phyloP scores from a whole-genome alignment of 176 grass and related monocot genomes.

The Guadua angustifolia region DNA sequence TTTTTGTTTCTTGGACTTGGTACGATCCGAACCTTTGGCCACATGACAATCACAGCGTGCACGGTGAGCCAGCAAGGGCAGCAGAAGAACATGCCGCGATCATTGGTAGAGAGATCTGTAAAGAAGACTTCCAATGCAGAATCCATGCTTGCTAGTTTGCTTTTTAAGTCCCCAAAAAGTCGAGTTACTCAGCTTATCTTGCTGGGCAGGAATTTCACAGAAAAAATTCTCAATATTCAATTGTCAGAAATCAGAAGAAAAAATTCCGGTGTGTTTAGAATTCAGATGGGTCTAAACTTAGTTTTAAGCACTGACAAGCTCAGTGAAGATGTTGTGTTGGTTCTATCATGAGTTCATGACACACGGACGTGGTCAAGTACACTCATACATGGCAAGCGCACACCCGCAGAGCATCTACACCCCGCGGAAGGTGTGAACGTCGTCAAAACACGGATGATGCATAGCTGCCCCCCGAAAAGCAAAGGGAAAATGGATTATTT shows the following conservation, averaged over 20 bases:
- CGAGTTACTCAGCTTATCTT: not conserved
- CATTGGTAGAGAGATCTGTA: constrained; percentile 27
- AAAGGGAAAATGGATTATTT: not conserved
- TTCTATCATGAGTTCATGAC: not conserved
- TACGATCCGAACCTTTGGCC: constrained; percentile 21
- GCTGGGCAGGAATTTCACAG: not conserved
- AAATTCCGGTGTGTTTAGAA: too few relatives aligned
- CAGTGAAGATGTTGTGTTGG: not conserved
- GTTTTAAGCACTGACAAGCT: not conserved
- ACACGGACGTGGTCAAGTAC: not conserved
- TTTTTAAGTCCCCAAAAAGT: not conserved
- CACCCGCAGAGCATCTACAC: not conserved
- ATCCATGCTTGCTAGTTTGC: not conserved
- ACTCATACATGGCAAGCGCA: not conserved
- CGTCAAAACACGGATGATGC: not conserved
- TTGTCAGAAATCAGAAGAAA: not conserved
- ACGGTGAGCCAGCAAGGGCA: not conserved
- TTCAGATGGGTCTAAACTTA: not conserved
- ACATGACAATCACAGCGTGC: constrained; percentile 25
- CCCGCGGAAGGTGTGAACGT: not conserved
- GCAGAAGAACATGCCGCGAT: constrained; percentile 15
- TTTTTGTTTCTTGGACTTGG: constrained; percentile 39
- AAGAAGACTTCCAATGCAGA: not conserved
- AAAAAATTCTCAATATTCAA: not conserved
- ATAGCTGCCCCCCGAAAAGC: constrained; percentile 25